Percentiles rank a stretch among this genome's conserved stretches.
Evolutionary conservation across 2,329 filamentous ascomycete species (phyloP).

Genomic region (Lecanicillium sp.): DNA sequence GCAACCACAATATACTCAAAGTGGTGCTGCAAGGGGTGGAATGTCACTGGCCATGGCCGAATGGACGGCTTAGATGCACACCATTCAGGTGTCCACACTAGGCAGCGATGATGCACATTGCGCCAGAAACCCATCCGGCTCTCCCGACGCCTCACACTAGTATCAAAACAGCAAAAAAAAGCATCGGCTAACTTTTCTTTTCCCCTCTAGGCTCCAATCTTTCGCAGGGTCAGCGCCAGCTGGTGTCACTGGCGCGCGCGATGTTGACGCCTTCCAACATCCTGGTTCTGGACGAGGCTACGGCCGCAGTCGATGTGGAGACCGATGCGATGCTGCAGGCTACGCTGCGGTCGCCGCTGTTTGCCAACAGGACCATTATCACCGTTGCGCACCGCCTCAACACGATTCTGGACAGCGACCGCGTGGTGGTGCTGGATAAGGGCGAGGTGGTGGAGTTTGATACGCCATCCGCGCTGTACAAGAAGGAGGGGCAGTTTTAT

Average conservation of each 20-base stretch:
- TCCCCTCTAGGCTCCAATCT: conserved; percentile 81
- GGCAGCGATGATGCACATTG: no score
- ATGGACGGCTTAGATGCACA: no score
- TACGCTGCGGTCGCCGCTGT: conserved; percentile 58
- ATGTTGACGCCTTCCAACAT: conserved; percentile 95
- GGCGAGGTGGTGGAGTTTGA: conserved; percentile 91
- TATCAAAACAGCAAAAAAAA: no score
- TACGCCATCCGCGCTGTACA: conserved; percentile 70
- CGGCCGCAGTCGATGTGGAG: conserved; percentile 64
- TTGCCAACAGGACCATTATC: conserved; percentile 91
- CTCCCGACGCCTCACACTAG: background rate
- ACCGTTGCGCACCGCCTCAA: conserved; percentile 98
- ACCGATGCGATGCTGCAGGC: conserved; percentile 60
- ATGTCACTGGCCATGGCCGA: no score
- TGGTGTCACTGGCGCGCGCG: conserved; percentile 87
- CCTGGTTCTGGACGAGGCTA: conserved; percentile 93
- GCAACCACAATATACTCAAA: no score
- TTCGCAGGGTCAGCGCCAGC: conserved; percentile 88
- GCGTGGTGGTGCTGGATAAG: conserved; percentile 88
- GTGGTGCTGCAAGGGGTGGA: background rate
- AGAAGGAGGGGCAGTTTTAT: conserved; percentile 72
- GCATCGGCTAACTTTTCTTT: conserved; percentile 3
- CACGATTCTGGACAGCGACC: conserved; percentile 83
- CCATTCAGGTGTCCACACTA: no score
- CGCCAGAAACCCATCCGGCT: background rate